Percentiles rank a stretch among this genome's conserved stretches.
phyloP scores from a whole-genome alignment of 1,139 yeast genomes.

The Candida sojae region DNA sequence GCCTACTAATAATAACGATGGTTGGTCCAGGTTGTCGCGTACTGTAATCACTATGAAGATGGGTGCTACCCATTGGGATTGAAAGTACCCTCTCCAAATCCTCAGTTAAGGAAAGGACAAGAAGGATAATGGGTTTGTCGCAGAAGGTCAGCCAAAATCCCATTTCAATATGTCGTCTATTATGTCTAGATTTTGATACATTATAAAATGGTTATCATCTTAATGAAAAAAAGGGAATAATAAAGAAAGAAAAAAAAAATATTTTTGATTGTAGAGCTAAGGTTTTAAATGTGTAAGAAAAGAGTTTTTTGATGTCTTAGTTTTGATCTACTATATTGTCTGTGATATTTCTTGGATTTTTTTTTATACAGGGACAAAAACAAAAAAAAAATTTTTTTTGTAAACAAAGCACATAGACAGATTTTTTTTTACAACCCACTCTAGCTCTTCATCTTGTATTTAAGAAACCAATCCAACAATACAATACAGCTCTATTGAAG shows the following conservation, averaged over 20 bases:
- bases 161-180: too few species aligned
- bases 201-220: background rate
- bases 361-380: too few species aligned
- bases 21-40: too few species aligned
- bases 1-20: too few species aligned
- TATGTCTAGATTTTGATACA: too few species aligned
- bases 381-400: background rate
- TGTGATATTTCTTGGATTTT: background rate
- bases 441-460: background rate
- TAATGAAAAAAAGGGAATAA: background rate
- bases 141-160: too few species aligned
- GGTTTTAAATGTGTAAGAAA: background rate
- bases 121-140: too few species aligned
- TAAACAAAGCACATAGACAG: background rate
- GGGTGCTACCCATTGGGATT: too few species aligned
- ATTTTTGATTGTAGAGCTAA: background rate
- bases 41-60: too few species aligned
- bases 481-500: background rate
- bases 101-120: too few species aligned
- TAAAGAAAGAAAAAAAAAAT: background rate
- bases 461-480: background rate
- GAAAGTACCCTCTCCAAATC: too few species aligned
- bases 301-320: background rate
- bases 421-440: constrained; percentile 1
- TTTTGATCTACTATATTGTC: background rate